These are phyloP conservation scores for Periconia macrospinosa DNA, from an alignment of 2,329 filamentous ascomycete genomes.

Conservation along the genomic window DNA sequence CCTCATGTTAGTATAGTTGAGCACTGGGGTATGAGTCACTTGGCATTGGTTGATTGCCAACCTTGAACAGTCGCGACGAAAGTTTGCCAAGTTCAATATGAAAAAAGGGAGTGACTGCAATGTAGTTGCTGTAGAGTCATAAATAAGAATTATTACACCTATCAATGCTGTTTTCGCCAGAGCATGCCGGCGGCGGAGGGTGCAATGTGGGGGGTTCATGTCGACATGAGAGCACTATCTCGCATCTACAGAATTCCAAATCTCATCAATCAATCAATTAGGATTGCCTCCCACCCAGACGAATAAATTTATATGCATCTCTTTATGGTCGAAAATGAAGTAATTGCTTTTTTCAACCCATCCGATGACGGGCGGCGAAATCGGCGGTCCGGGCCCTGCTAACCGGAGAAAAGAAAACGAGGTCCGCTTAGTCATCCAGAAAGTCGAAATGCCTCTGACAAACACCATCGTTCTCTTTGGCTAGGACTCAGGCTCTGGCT, in stretches of 20 bases:
- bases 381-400: conserved; percentile 17
- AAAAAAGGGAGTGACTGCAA: no score
- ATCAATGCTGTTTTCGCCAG: no score
- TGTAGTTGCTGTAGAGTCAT: no score
- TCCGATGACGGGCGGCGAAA: conserved; percentile 36
- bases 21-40: no score
- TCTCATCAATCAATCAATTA: background rate
- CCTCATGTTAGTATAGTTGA: no score
- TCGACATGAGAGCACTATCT: background rate
- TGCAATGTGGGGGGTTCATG: background rate
- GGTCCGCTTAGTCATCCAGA: conserved; percentile 19
- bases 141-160: no score
- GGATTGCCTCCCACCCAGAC: background rate
- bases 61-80: no score
- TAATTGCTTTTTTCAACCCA: background rate
- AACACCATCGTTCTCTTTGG: conserved; percentile 18
- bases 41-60: no score
- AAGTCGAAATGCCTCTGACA: conserved; percentile 19
- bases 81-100: no score
- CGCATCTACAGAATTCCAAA: background rate
- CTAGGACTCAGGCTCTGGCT: background rate
- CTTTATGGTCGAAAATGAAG: background rate
- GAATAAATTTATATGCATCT: background rate
- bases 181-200: background rate
- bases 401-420: background rate